These are phyloP conservation scores for Acanthamoeba castellanii DNA, from an alignment of 208 protist species.

Conservation along the genomic window DNA sequence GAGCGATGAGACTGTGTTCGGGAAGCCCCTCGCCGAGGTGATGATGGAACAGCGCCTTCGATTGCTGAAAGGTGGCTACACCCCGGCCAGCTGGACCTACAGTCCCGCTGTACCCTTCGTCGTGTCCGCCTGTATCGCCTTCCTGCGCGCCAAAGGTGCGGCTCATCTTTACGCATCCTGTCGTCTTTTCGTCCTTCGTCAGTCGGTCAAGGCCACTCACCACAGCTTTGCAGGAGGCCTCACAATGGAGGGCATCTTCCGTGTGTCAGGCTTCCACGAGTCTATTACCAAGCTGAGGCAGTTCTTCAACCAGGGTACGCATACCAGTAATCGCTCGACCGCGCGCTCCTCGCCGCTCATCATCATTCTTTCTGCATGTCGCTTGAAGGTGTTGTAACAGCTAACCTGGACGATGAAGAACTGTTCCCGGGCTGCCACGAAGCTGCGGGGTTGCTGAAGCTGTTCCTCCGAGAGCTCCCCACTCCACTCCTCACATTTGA, in stretches of 20 bases:
- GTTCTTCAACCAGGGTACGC: conserved; percentile 47
- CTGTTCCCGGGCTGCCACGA: conserved; percentile 41
- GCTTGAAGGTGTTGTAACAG: neutral
- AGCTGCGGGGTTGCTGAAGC: conserved; percentile 25
- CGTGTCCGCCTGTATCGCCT: conserved; percentile 29
- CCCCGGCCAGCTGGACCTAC: neutral
- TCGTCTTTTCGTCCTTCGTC: neutral
- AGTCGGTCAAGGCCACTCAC: neutral
- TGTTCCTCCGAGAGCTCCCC: conserved; percentile 45
- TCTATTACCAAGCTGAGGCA: conserved; percentile 53
- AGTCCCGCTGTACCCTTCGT: conserved; percentile 9
- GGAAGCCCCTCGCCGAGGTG: neutral
- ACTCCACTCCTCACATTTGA: conserved; percentile 24
- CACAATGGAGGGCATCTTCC: conserved; percentile 24
- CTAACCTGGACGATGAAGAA: neutral
- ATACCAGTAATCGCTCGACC: neutral
- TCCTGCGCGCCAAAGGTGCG: conserved; percentile 27
- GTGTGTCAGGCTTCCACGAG: conserved; percentile 44
- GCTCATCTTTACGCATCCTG: neutral
- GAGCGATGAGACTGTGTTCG: conserved; percentile 35
- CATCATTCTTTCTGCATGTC: too few relatives aligned
- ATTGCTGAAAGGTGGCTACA: conserved; percentile 1
- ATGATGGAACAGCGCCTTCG: conserved; percentile 25
- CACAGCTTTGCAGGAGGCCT: neutral
- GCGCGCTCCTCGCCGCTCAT: neutral